Conservation (phyloP, 192 early-diverging fungal genomes). For the Diversispora eburnea region DNA sequence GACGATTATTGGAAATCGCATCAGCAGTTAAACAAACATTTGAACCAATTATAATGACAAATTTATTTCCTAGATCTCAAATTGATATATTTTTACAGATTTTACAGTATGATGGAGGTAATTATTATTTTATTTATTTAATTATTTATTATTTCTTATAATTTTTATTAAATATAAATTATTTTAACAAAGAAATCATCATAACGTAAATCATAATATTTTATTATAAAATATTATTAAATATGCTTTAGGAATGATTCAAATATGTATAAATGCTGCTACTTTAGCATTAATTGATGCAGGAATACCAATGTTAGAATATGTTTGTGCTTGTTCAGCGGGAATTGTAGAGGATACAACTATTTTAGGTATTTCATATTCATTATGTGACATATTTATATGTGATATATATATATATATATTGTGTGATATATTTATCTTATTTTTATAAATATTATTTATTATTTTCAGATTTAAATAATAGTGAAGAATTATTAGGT, state of each 20-base stretch:
- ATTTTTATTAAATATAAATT: too few relatives aligned
- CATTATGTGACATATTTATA: background rate
- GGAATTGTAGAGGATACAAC: conserved; percentile 77
- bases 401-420: background rate
- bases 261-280: conserved; percentile 79
- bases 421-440: background rate
- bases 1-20: conserved; percentile 81
- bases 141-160: background rate
- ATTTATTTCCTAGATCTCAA: conserved; percentile 80
- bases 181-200: too few relatives aligned
- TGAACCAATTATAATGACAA: conserved; percentile 77
- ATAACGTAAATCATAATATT: too few relatives aligned
- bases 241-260: conserved; percentile 40
- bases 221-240: background rate
- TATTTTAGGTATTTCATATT: conserved; percentile 50
- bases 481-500: conserved; percentile 83
- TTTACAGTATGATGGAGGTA: conserved; percentile 91
- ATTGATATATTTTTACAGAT: conserved; percentile 92
- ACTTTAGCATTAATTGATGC: conserved; percentile 82
- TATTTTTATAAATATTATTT: too few relatives aligned
- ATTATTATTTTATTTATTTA: background rate
- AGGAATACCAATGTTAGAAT: conserved; percentile 77
- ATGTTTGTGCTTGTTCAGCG: conserved; percentile 84
- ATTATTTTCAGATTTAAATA: conserved; percentile 68
- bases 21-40: conserved; percentile 86